These are phyloP conservation scores for Ophiocordyceps camponoti-floridani DNA, from an alignment of 2,329 filamentous ascomycete species.

Conservation along the genomic window DNA sequence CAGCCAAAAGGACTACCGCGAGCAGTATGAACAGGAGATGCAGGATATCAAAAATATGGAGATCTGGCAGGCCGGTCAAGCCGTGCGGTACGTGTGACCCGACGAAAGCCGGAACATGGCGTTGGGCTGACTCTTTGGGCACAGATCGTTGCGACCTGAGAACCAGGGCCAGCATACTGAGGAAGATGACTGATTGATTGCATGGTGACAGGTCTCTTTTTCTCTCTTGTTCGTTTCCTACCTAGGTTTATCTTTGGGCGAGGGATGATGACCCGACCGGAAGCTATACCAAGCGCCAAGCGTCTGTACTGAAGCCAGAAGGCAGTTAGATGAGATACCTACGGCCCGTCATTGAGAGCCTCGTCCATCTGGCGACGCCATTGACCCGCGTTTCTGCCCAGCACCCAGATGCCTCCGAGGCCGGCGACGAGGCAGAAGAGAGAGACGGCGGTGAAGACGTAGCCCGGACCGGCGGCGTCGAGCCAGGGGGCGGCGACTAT, in stretches of 20 bases:
- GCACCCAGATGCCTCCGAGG: constrained; percentile 37
- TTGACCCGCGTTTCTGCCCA: constrained; percentile 39
- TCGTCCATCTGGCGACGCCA: constrained; percentile 50
- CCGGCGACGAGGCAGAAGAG: constrained; percentile 38
- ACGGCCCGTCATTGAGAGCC: constrained; percentile 10
- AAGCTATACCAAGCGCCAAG: too few species aligned
- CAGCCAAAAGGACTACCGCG: constrained; percentile 83
- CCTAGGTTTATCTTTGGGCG: too few species aligned
- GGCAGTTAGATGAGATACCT: too few species aligned
- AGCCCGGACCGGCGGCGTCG: constrained; percentile 52
- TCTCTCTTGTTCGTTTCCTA: too few species aligned
- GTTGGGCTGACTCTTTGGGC: not conserved
- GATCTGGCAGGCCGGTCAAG: constrained; percentile 98
- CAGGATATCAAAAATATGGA: constrained; percentile 94
- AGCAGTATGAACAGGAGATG: constrained; percentile 97
- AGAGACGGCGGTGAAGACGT: constrained; percentile 47
- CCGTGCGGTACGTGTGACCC: constrained; percentile 47
- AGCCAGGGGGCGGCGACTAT: constrained; percentile 56
- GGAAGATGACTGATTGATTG: too few species aligned
- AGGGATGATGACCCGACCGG: too few species aligned
- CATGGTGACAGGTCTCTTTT: too few species aligned
- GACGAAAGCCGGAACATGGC: constrained; percentile 1
- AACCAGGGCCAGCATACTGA: constrained; percentile 32
- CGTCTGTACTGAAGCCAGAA: too few species aligned
- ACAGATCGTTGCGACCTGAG: constrained; percentile 62